Evolutionary conservation across 208 protist genomes (phyloP), one percentile per base, ranked within the genome.

Genomic region (Blechomonas ayalai): DNA sequence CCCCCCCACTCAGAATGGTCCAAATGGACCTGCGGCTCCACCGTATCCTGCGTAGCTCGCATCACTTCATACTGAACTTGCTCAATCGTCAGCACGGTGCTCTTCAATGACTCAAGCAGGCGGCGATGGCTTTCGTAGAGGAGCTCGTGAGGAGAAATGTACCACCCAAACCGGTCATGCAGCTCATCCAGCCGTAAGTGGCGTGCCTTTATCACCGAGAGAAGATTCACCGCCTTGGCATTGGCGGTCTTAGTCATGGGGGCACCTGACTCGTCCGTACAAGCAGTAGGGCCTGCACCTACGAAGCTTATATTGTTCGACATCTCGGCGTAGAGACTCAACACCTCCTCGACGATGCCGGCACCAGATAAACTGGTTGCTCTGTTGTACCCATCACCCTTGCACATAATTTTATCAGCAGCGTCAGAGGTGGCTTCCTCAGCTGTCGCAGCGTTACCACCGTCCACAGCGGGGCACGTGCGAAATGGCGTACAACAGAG

Each of bases 61-160:
- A 57, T 61, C 35, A 86, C n/a, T 52, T 87, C 75, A 16, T 61
- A 48, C 44, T 74, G 67, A 25, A 84, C 80, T 34, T 84, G 66
- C 35, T 65, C 73, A 49, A 76, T 80, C 10, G 53, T 48, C 24
- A 89, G 51, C 25, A 89, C 80, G 8, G 83, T 73, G 10, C 35
- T 52, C 27, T 78, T 71, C 37, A 92, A 52, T 2, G 70, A 72
- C 19, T 60, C 37, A 12, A 92, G 49, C 22, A 92, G 51, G 2
- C 79, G 61, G n/a, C 65, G 65, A 25, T 92, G 83, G 45, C 76
- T 87, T 22, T 84, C 67, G 49, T 65, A 63, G 26, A 92, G 70
- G 1, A 92, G 56, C 49, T 76, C 56, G 35, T 86, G 68, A 0
- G 83, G 76, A 8, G 76, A 61, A 10, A 92, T 89, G 48, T 82